Evolutionary conservation across 2,329 filamentous ascomycete genomes (phyloP).

Genomic region (Stenocarpella maydis): DNA sequence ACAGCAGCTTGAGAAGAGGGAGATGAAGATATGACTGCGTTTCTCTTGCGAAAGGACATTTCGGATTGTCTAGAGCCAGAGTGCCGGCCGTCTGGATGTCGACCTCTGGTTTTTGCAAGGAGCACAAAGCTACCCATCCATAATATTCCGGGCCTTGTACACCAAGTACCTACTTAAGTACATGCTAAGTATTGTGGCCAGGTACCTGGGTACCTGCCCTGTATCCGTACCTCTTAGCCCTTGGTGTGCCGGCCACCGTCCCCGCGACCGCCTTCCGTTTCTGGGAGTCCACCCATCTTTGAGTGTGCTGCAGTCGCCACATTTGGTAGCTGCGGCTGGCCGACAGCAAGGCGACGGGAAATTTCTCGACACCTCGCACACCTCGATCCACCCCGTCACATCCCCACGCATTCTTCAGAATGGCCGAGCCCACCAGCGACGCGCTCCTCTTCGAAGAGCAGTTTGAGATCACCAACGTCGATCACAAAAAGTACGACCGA

Average conservation of each 20-base stretch:
- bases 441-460: conserved; percentile 92
- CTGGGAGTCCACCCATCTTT: too few species aligned
- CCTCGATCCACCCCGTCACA: background rate
- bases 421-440: conserved; percentile 73
- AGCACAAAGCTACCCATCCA: conserved; percentile 33
- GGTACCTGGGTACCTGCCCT: background rate
- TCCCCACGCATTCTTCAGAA: conserved; percentile 37
- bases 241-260: background rate
- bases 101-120: background rate
- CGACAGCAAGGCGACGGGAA: background rate
- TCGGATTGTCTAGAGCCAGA: background rate
- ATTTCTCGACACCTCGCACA: background rate
- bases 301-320: too few species aligned
- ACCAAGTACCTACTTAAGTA: background rate
- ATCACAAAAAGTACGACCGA: conserved; percentile 92
- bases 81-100: background rate
- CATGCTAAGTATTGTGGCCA: too few species aligned
- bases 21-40: conserved; percentile 57
- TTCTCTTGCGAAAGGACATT: conserved; percentile 68
- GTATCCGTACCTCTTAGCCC: too few species aligned
- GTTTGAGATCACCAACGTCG: conserved; percentile 82
- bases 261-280: background rate
- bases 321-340: background rate
- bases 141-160: background rate
- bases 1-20: conserved; percentile 42